Evolutionary conservation across 768 basidiomycete species (phyloP), one percentile per base, ranked within the genome.

Genomic region (Gloeostereum incarnatum): DNA sequence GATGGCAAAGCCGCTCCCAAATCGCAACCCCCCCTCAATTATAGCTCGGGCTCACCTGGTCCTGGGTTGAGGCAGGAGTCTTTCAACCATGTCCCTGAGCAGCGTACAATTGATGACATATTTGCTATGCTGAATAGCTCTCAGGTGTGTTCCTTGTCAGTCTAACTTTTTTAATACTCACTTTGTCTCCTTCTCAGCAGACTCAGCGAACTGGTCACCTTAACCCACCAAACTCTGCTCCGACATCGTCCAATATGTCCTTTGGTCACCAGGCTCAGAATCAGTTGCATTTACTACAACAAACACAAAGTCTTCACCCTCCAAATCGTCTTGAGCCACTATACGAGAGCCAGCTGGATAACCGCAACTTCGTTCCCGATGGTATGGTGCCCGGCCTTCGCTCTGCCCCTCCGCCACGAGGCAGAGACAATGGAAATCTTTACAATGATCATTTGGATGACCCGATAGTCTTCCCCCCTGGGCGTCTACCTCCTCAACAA

Each of bases 361-460:
- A 85, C 49, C 70, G 85, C 45, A 75, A 69, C 47, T 90, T 90
- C 47, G 72, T 85, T 18, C 83, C 87, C 7, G 84, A 90, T 58
- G 83, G 82, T 20, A 76, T 90, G 74, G 87, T 90, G 11, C 86
- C 88, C 18, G 88, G 86, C 6, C 68, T 90, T 22, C 78, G 87
- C 26, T 69, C 79, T 21, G 69, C 68, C 26, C 75, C 72, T 33
- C 73, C 77, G 30, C 70, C 77, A 39, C 71, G 82, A 43, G 69
- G 61, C 50, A 68, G 81, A 33, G 77, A 82, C 44, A 64, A 65
- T 43, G 60, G 60, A 23, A 58, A 63, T 3, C 59, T 75, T 39
- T 78, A 73, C 49, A 56, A 71, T 25, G 85, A 85, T 21, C 62
- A 69, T 11, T 49, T 74, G 18, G 78, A 81, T 26, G 86, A 88